phyloP scores from a whole-genome alignment of 2,329 filamentous ascomycete genomes.

The Ophiosphaerella herpotricha region DNA sequence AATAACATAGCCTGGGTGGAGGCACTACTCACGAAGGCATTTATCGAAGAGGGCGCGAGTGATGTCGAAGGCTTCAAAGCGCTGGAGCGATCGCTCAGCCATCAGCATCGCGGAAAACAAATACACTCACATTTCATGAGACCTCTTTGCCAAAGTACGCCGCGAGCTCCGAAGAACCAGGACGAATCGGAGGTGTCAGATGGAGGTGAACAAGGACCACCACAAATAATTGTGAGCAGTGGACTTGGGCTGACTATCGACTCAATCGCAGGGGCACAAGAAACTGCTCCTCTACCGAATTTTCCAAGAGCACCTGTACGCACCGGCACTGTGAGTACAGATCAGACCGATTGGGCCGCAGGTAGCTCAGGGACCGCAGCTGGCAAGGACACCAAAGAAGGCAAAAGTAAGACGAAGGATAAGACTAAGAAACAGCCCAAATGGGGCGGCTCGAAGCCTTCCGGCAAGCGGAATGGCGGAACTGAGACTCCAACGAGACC shows the following conservation, averaged over 20 bases:
- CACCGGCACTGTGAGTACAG: slow-evolving; percentile 38
- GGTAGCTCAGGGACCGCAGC: slow-evolving; percentile 25
- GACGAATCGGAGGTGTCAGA: slow-evolving; percentile 44
- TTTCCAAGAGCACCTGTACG: slow-evolving; percentile 31
- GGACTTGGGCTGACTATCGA: slow-evolving; percentile 33
- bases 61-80: slow-evolving; percentile 68
- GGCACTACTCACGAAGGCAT: slow-evolving; percentile 65
- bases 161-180: slow-evolving; percentile 33
- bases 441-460: slow-evolving; percentile 31
- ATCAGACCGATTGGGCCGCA: slow-evolving; percentile 39
- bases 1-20: slow-evolving; percentile 66
- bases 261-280: slow-evolving; percentile 23
- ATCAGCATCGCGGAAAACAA: slow-evolving; percentile 63
- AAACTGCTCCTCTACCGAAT: slow-evolving; percentile 13
- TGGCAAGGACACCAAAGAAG: slow-evolving; percentile 33
- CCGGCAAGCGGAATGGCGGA: slow-evolving; percentile 29
- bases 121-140: slow-evolving; percentile 67
- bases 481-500: slow-evolving; percentile 36
- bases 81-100: slow-evolving; percentile 64
- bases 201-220: slow-evolving; percentile 31
- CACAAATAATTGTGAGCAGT: slow-evolving; percentile 34
- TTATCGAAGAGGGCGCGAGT: slow-evolving; percentile 65
- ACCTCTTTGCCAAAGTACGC: slow-evolving; percentile 59
- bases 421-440: slow-evolving; percentile 38
- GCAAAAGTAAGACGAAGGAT: slow-evolving; percentile 35